Evolutionary conservation across 1,284 basidiomycete genomes (phyloP).

Genomic region (Cutaneotrichosporon mucoides): DNA sequence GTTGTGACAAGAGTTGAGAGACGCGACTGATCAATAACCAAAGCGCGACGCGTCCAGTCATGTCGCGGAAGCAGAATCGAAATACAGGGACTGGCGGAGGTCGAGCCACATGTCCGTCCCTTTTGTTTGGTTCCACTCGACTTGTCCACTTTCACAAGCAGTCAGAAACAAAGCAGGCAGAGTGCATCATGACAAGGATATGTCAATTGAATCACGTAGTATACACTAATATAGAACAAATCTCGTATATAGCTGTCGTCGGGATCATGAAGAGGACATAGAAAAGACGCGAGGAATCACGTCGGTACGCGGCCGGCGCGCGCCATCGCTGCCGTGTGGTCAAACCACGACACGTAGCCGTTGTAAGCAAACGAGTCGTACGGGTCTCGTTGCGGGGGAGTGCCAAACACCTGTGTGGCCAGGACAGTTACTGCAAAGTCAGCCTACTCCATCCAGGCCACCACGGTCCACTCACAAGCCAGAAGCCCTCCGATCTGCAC

Average conservation of each 20-base stretch:
- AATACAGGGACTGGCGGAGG: background rate
- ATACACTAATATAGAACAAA: background rate
- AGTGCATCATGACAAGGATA: background rate
- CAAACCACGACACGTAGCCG: conserved; percentile 1
- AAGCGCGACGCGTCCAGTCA: conserved; percentile 6
- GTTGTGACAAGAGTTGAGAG: background rate
- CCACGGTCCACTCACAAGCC: background rate
- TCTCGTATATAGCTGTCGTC: background rate
- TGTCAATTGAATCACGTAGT: background rate
- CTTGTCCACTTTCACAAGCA: background rate
- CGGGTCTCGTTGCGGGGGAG: background rate
- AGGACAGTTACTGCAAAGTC: background rate
- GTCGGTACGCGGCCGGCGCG: background rate
- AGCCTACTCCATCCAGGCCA: background rate
- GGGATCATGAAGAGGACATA: background rate
- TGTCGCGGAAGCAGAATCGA: background rate
- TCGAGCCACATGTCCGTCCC: background rate
- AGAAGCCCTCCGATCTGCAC: background rate
- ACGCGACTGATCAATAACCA: background rate
- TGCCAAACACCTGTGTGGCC: background rate
- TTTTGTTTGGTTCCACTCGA: conserved; percentile 4
- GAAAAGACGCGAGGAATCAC: background rate
- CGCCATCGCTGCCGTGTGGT: conserved; percentile 4
- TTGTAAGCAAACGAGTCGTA: conserved; percentile 2
- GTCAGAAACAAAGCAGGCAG: background rate